Percentiles rank a stretch among this genome's conserved stretches.
Evolutionary conservation across 495 filamentous ascomycete genomes (phyloP).

Genomic region (Penicillium waksmanii): DNA sequence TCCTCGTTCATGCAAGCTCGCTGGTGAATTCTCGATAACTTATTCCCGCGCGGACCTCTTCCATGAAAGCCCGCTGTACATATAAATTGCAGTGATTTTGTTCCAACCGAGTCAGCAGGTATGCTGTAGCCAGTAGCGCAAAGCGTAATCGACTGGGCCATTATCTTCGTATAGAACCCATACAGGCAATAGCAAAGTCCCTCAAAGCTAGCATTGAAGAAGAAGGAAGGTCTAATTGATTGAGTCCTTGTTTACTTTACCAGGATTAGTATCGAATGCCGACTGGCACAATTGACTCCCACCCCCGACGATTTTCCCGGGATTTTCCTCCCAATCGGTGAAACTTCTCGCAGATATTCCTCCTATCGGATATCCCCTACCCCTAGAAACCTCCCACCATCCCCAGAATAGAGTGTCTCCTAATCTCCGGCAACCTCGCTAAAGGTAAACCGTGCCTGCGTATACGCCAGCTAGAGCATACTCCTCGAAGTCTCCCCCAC

Average conservation of each 20-base stretch:
- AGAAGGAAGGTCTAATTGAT: background rate
- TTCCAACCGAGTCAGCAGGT: background rate
- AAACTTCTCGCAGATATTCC: slow-evolving; percentile 31
- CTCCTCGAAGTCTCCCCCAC: slow-evolving; percentile 18
- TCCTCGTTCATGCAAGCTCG: background rate
- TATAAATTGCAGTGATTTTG: slow-evolving; percentile 30
- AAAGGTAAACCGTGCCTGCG: slow-evolving; percentile 6
- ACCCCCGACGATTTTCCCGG: slow-evolving; percentile 19
- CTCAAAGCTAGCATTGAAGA: background rate
- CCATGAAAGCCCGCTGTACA: slow-evolving; percentile 29
- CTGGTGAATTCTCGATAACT: background rate
- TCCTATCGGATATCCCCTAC: slow-evolving; percentile 35
- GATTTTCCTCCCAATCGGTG: slow-evolving; percentile 45
- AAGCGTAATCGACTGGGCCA: too few relatives aligned
- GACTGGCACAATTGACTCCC: background rate
- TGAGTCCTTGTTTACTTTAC: too few relatives aligned
- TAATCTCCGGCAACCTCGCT: slow-evolving; percentile 18
- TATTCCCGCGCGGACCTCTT: background rate
- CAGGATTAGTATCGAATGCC: background rate
- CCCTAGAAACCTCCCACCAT: background rate
- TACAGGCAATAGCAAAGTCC: background rate
- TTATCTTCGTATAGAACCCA: background rate
- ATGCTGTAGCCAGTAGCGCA: background rate
- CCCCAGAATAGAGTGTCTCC: background rate
- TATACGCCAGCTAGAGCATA: slow-evolving; percentile 4